phyloP scores from a whole-genome alignment of 1,284 basidiomycete genomes.

The Fomes fomentarius region DNA sequence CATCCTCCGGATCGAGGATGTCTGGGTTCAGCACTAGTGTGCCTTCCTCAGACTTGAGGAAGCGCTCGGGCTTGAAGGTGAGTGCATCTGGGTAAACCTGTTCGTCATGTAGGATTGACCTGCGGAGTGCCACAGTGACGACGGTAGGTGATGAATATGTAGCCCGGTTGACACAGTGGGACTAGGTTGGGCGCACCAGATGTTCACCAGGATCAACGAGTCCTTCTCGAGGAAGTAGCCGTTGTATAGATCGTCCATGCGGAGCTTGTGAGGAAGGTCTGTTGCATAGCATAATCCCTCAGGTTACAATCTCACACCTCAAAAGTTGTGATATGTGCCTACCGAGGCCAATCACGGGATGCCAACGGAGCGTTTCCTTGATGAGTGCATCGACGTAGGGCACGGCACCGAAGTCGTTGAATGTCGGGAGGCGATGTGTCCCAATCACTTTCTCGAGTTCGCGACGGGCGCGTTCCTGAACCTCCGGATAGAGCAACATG shows the following conservation, averaged over 20 bases:
- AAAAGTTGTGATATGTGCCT: background rate
- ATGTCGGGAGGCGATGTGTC: slow-evolving; percentile 30
- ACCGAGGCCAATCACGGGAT: slow-evolving; percentile 19
- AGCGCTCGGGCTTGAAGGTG: slow-evolving; percentile 29
- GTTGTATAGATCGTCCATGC: slow-evolving; percentile 15
- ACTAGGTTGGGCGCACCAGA: slow-evolving; percentile 8
- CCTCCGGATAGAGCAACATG: slow-evolving; percentile 34
- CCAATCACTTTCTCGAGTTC: slow-evolving; percentile 36
- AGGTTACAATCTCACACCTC: too few relatives aligned
- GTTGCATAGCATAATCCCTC: background rate
- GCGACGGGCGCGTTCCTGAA: slow-evolving; percentile 30
- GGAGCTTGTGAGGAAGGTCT: slow-evolving; percentile 11
- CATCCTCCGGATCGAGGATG: slow-evolving; percentile 15
- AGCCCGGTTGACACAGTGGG: background rate
- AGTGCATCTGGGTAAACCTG: slow-evolving; percentile 22
- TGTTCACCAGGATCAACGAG: slow-evolving; percentile 16
- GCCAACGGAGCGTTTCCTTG: slow-evolving; percentile 38
- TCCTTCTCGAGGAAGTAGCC: slow-evolving; percentile 13
- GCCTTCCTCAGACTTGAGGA: slow-evolving; percentile 16
- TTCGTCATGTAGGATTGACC: slow-evolving; percentile 29
- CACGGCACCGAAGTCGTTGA: slow-evolving; percentile 31
- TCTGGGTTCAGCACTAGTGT: slow-evolving; percentile 3
- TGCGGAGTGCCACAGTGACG: background rate
- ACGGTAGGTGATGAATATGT: too few relatives aligned
- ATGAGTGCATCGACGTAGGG: slow-evolving; percentile 35